Percentiles rank a stretch among this genome's conserved stretches.
These are phyloP conservation scores for Drechslera avenae DNA, from an alignment of 2,329 filamentous ascomycete species.

Conservation along the genomic window DNA sequence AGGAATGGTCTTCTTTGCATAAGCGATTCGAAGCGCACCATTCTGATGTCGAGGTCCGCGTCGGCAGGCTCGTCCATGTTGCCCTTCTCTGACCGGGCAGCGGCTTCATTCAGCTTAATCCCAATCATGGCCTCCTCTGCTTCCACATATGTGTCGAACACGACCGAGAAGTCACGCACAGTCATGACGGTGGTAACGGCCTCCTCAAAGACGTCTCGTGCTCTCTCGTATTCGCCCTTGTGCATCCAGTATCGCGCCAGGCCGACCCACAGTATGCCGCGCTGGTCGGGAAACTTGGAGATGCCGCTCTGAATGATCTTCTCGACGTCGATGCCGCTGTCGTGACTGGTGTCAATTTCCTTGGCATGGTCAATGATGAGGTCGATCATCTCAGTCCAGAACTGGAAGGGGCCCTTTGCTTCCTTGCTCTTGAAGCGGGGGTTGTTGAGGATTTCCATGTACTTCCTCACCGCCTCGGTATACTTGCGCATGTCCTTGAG, in stretches of 20 bases:
- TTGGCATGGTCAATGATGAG: conserved; percentile 88
- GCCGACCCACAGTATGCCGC: conserved; percentile 93
- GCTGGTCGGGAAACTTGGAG: conserved; percentile 85
- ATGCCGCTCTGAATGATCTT: conserved; percentile 92
- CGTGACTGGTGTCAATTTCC: conserved; percentile 79
- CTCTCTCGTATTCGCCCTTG: conserved; percentile 87
- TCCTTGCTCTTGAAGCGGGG: conserved; percentile 89
- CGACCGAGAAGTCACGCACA: conserved; percentile 92
- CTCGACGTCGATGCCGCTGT: conserved; percentile 86
- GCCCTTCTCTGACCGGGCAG: conserved; percentile 77
- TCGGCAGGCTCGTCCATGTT: conserved; percentile 81
- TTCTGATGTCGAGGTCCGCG: conserved; percentile 91
- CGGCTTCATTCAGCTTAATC: conserved; percentile 86
- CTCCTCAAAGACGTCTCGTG: conserved; percentile 92
- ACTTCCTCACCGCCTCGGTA: conserved; percentile 87
- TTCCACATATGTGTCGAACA: conserved; percentile 95
- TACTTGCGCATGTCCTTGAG: conserved; percentile 81
- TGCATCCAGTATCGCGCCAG: conserved; percentile 97
- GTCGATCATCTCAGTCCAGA: conserved; percentile 98
- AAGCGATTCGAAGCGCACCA: conserved; percentile 97
- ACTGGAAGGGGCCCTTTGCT: conserved; percentile 91
- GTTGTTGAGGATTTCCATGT: conserved; percentile 91
- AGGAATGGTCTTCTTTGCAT: conserved; percentile 97
- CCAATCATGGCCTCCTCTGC: conserved; percentile 97
- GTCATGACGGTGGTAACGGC: conserved; percentile 98